Evolutionary conservation across 768 basidiomycete genomes (phyloP).

Genomic region (Hortiboletus campestris): DNA sequence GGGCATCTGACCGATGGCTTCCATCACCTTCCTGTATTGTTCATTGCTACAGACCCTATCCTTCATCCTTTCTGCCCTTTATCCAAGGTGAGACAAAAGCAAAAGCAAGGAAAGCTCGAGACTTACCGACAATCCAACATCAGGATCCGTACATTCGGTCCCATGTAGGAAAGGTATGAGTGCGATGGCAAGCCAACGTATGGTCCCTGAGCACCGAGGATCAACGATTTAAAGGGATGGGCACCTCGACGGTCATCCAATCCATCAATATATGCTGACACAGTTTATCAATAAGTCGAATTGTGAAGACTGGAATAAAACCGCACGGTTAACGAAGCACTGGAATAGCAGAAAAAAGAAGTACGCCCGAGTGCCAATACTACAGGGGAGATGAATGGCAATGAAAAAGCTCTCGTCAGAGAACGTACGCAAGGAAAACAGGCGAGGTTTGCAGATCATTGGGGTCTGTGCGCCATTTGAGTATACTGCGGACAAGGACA

Average conservation of each 20-base stretch:
- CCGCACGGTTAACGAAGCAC: conserved; percentile 77
- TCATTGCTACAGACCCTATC: conserved; percentile 72
- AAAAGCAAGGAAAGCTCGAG: neutral
- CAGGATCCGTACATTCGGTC: conserved; percentile 72
- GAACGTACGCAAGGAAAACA: conserved; percentile 63
- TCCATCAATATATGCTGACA: conserved; percentile 56
- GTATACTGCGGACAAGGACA: neutral
- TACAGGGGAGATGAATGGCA: conserved; percentile 24
- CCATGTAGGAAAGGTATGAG: conserved; percentile 77
- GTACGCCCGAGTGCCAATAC: conserved; percentile 82
- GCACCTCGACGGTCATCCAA: conserved; percentile 54
- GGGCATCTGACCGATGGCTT: conserved; percentile 59
- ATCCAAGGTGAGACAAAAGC: conserved; percentile 2
- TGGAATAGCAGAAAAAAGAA: conserved; percentile 96
- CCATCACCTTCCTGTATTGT: conserved; percentile 75
- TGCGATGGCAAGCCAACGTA: conserved; percentile 82
- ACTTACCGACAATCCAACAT: conserved; percentile 79
- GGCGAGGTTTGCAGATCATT: conserved; percentile 73
- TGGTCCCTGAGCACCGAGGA: conserved; percentile 74
- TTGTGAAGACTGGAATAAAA: neutral
- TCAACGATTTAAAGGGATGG: conserved; percentile 67
- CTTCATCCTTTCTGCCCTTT: conserved; percentile 81
- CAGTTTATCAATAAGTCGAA: neutral
- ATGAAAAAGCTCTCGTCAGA: neutral
- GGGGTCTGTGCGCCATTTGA: conserved; percentile 53